Evolutionary conservation across 169 alveolate species (phyloP), one percentile per base, ranked within the genome.

Genomic region (Plasmodium inui): DNA sequence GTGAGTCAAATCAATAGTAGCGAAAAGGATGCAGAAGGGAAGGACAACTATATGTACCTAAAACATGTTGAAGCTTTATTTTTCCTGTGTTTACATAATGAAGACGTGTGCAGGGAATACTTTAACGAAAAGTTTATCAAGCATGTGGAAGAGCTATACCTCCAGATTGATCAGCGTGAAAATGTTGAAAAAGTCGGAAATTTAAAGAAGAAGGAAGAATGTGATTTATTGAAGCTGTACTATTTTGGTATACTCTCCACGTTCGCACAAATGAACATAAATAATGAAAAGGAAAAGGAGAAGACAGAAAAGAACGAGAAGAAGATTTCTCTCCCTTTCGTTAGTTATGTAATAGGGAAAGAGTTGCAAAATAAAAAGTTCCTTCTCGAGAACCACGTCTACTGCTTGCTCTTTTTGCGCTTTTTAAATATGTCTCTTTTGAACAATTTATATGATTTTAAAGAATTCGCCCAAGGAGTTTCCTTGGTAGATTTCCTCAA

Each of bases 221-320:
- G 19, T 12, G 82, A 79, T 67, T 79, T 26, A 61, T 89, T 89
- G 72, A 89, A 80, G 19, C 32, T 78, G 17, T 89, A 79, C 70
- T 89, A 79, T 79, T 67, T 89, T 61, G 94, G 86, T 12, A 89
- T 89, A 22, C 39, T 89, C 61, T 78, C 61, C 73, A 79, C 55
- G 39, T 89, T 22, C 28, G 72, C 82, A 12, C 80, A 89, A 89
- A 55, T 73, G 14, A 78, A 41, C 46, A 61, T 67, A 22, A 19
- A 37, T n/a, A 39, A 74, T 26, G 70, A 73, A 22, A 34, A 74
- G 37, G 22, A 17, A 34, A 41, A 9, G 53, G 53, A 41, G 46
- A 41, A 44, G 32, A 50, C n/a, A n/a, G n/a, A n/a, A n/a, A n/a
- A n/a, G n/a, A n/a, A n/a, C n/a, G n/a, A 85, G 67, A 14, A n/a